Conservation (phyloP, 2,329 filamentous ascomycete species). For the Ophiostoma australiae region DNA sequence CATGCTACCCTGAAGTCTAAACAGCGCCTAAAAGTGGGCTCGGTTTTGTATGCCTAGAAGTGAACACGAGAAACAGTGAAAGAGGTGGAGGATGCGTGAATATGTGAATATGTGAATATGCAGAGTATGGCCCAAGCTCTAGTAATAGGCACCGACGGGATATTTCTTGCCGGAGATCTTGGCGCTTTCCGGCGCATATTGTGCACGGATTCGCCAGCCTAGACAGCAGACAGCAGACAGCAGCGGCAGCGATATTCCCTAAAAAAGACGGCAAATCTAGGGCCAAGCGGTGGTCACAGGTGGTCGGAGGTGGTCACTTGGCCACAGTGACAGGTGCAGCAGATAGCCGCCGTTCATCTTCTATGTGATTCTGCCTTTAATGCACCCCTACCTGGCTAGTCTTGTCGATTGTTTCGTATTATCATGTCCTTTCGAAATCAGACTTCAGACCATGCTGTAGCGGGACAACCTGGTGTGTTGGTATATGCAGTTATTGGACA, state of each 20-base stretch:
- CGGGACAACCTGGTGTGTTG: background rate
- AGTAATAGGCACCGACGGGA: background rate
- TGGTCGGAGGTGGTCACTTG: no score
- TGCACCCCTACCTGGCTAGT: background rate
- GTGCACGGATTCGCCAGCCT: background rate
- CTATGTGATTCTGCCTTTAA: background rate
- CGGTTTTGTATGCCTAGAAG: no score
- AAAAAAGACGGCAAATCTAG: no score
- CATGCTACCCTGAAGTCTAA: background rate
- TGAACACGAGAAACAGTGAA: background rate
- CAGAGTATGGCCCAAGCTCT: background rate
- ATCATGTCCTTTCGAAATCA: background rate
- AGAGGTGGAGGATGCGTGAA: background rate
- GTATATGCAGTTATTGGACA: background rate
- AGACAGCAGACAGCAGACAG: background rate
- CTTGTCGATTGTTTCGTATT: background rate
- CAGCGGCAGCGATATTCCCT: no score
- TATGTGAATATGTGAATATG: background rate
- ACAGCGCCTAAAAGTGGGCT: background rate
- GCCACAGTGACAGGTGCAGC: background rate
- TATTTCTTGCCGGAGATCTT: background rate
- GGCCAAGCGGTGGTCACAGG: no score
- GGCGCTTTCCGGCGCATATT: background rate
- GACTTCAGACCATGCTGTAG: no score
- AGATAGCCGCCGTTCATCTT: background rate